These are phyloP conservation scores for Ascochyta rabiei DNA, from an alignment of 2,329 filamentous ascomycete genomes.

Conservation along the genomic window DNA sequence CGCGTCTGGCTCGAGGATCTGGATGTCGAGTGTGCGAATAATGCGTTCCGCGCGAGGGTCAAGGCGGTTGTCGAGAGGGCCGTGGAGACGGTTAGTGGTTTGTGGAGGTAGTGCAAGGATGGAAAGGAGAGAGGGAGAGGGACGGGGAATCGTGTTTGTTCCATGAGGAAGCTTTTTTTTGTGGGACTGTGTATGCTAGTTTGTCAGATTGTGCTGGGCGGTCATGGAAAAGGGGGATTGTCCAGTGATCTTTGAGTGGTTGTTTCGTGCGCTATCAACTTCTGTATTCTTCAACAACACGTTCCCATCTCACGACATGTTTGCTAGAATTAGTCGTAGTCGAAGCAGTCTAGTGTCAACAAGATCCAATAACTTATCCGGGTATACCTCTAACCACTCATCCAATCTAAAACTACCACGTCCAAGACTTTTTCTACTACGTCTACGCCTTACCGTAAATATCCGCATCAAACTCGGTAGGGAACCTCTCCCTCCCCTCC, in stretches of 20 bases:
- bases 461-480: slow-evolving; percentile 43
- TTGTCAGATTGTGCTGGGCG: neutral
- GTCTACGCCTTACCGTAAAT: slow-evolving; percentile 38
- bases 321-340: no score
- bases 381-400: neutral
- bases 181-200: neutral
- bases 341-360: no score
- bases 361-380: neutral
- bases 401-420: neutral
- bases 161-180: neutral
- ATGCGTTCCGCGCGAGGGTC: slow-evolving; percentile 81
- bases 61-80: slow-evolving; percentile 88
- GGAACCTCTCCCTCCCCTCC: slow-evolving; percentile 51
- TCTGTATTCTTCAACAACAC: no score
- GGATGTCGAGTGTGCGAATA: slow-evolving; percentile 84
- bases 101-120: slow-evolving; percentile 32
- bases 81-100: slow-evolving; percentile 72
- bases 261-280: no score
- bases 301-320: no score
- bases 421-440: slow-evolving; percentile 5
- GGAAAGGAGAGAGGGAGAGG: neutral
- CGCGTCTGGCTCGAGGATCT: slow-evolving; percentile 91
- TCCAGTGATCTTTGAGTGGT: no score
- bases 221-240: no score
- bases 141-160: neutral